A percentile compares a stretch with the other conserved stretches of the same genome.
These are phyloP conservation scores for Naganishia randhawae DNA, from an alignment of 768 basidiomycete species.

Conservation along the genomic window DNA sequence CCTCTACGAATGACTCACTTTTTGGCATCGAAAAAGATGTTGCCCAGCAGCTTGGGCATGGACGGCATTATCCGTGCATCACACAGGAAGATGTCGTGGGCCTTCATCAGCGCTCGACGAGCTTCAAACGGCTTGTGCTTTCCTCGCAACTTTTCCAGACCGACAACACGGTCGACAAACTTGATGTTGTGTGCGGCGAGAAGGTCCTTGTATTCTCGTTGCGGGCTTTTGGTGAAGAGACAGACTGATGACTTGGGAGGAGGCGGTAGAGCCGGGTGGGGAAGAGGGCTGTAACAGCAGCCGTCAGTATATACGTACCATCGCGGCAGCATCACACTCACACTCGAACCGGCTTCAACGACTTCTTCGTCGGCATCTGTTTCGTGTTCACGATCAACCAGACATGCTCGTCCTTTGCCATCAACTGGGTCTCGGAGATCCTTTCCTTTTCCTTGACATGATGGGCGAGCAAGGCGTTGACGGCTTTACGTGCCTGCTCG, in stretches of 20 bases:
- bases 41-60: slow-evolving; percentile 79
- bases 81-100: slow-evolving; percentile 87
- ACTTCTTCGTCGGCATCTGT: slow-evolving; percentile 68
- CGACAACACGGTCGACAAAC: slow-evolving; percentile 88
- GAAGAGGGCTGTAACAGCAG: slow-evolving; percentile 53
- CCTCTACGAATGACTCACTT: slow-evolving; percentile 61
- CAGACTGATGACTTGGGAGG: slow-evolving; percentile 76
- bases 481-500: slow-evolving; percentile 70
- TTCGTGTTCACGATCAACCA: slow-evolving; percentile 89
- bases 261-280: slow-evolving; percentile 64
- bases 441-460: slow-evolving; percentile 63
- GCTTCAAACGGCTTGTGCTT: slow-evolving; percentile 65
- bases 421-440: slow-evolving; percentile 63
- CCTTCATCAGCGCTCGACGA: slow-evolving; percentile 72
- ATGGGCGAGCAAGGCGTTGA: slow-evolving; percentile 72
- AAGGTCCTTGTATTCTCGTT: slow-evolving; percentile 92
- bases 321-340: slow-evolving; percentile 52
- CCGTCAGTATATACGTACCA: background rate
- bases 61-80: slow-evolving; percentile 86
- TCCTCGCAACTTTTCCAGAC: slow-evolving; percentile 84
- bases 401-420: slow-evolving; percentile 73
- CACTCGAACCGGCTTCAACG: slow-evolving; percentile 79
- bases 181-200: slow-evolving; percentile 70
- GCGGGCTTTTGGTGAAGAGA: slow-evolving; percentile 91
- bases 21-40: slow-evolving; percentile 88